Base-by-base conservation (phyloP, 345 rosid genomes). In the Alliaria petiolata region DNA sequence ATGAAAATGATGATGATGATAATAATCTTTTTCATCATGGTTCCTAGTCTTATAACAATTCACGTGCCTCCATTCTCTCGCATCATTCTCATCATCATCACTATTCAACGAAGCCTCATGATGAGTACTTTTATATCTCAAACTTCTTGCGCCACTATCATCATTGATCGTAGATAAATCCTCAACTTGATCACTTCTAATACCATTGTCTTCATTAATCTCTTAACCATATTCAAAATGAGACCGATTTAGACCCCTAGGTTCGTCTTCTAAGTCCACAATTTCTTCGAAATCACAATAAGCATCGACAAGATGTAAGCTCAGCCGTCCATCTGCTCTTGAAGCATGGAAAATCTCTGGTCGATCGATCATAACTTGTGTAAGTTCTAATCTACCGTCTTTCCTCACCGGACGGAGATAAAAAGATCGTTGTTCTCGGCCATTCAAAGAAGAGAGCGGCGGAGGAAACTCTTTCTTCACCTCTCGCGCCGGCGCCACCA, bases 361-460 rank as follows among this genome's bases (percentile, higher is more conserved):
- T 40, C 92, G 65, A 16, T 85, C 81, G 4, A 87, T 77, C 74
- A 85, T 79, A 25, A 92, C 87, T 73, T 77, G 86, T 0, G 81
- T 85, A 10, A 89, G 78, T 80, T 86, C 90, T 71, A 92, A 68
- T 61, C 93, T 82, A 25, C 97, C 96, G 45, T 89, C 84, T 31
- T 52, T 79, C 80, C 97, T 92, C 38, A 86, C 76, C 12, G 89
- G 78, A 30, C 72, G 78, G 49, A 92, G 87, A 69, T 79, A 85
- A 76, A 92, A 89, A 66, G 72, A 71, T 0, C 83, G 89, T 52
- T 78, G 86, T 6, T 92, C 93, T 42, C 81, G 76, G 22, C 73
- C 76, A 66, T 92, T 84, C 4, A 89, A 87, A 11, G 96, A 78
- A 36, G 90, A 66, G 0, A 87, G 89, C 1, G 89, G 96, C 0